Evolutionary conservation across 257 asterid genomes (phyloP).

Genomic region (Solanum microdontum): DNA sequence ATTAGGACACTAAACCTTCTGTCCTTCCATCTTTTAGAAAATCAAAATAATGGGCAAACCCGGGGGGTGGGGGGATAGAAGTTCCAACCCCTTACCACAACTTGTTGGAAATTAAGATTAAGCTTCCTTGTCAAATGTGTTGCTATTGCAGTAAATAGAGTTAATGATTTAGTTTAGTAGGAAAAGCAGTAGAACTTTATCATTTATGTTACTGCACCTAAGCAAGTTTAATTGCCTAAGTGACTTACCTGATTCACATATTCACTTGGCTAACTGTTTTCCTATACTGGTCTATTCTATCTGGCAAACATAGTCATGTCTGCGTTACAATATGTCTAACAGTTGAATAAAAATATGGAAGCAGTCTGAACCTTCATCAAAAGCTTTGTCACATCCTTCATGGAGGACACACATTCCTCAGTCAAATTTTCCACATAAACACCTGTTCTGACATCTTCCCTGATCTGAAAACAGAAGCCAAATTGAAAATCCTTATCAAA

Average conservation of each 20-base stretch:
- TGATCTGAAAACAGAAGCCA: conserved; percentile 43
- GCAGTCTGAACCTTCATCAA: conserved; percentile 58
- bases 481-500: not conserved
- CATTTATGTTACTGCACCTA: not conserved
- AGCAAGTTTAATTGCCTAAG: not conserved
- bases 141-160: not conserved
- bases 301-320: not conserved
- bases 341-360: not conserved
- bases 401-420: conserved; percentile 84
- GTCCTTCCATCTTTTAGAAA: not conserved
- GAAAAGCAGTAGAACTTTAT: not conserved
- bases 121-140: not conserved
- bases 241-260: not conserved
- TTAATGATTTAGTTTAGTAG: not conserved
- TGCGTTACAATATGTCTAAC: not conserved
- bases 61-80: not conserved
- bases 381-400: conserved; percentile 78
- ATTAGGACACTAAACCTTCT: not conserved
- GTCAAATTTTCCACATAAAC: conserved; percentile 90
- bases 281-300: not conserved
- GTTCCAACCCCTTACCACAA: not conserved
- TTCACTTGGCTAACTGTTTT: not conserved
- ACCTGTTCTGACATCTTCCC: conserved; percentile 92
- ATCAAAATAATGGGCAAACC: not conserved
- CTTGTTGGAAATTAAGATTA: not conserved